A percentile compares a stretch with the other conserved stretches of the same genome.
phyloP scores from a whole-genome alignment of 2,329 filamentous ascomycete genomes.

The Fusarium sp. region DNA sequence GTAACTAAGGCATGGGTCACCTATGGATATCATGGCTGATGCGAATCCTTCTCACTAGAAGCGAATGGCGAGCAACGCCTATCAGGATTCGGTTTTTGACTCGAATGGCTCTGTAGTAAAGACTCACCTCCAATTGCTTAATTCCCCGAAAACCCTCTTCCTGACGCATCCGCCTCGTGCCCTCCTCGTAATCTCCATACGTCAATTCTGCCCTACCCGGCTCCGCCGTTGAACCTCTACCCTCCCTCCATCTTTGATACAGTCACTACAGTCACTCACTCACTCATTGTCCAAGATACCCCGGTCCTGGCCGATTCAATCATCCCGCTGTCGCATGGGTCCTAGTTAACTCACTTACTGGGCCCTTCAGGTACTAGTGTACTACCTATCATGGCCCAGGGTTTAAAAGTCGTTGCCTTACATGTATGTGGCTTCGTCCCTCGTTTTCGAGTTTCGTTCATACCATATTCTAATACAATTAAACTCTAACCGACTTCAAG shows the following conservation, averaged over 20 bases:
- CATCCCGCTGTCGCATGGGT: conserved; percentile 39
- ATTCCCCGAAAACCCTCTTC: background rate
- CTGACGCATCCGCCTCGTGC: conserved; percentile 24
- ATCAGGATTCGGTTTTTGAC: background rate
- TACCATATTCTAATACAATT: conserved; percentile 9
- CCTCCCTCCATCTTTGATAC: conserved; percentile 25
- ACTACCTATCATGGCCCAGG: conserved; percentile 19
- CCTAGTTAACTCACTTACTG: background rate
- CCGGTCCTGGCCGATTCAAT: conserved; percentile 35
- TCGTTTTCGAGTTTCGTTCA: conserved; percentile 18
- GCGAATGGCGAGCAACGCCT: background rate
- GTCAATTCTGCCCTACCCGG: conserved; percentile 41
- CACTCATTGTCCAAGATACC: conserved; percentile 14
- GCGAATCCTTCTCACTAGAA: conserved; percentile 10
- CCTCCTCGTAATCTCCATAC: conserved; percentile 37
- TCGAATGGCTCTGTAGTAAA: background rate
- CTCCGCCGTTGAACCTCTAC: conserved; percentile 6
- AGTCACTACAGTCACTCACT: conserved; percentile 16
- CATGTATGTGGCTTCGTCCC: conserved; percentile 35
- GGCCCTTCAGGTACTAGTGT: conserved; percentile 22
- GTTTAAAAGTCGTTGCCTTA: conserved; percentile 31
- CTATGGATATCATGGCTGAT: conserved; percentile 11
- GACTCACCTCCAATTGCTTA: conserved; percentile 13
- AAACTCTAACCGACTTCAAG: conserved; percentile 3
- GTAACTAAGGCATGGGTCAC: background rate